These are phyloP conservation scores for Rhizopogon rudus DNA, from an alignment of 768 basidiomycete genomes.

Conservation along the genomic window DNA sequence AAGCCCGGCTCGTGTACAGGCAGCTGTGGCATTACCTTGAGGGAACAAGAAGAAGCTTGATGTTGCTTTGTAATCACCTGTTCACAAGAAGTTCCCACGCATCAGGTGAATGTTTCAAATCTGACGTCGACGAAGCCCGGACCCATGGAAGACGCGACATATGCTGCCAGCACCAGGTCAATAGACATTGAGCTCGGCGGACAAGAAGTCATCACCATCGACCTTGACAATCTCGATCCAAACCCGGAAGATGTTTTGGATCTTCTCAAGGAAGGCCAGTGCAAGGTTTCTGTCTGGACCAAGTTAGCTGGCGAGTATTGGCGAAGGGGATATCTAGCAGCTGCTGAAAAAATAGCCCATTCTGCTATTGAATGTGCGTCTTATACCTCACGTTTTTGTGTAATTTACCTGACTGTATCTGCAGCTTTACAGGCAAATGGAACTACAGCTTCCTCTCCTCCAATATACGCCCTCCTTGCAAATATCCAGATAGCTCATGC, in stretches of 20 bases:
- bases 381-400: neutral
- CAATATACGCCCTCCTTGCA: slow-evolving; percentile 78
- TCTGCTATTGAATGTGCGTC: slow-evolving; percentile 64
- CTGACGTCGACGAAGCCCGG: too few relatives aligned
- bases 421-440: slow-evolving; percentile 51
- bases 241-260: slow-evolving; percentile 73
- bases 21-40: too few relatives aligned
- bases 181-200: slow-evolving; percentile 77
- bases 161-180: slow-evolving; percentile 23
- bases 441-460: slow-evolving; percentile 49
- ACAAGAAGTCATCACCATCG: slow-evolving; percentile 85
- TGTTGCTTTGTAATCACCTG: too few relatives aligned
- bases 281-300: slow-evolving; percentile 73
- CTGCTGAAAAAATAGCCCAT: slow-evolving; percentile 71
- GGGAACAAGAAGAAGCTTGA: too few relatives aligned
- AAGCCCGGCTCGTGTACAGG: slow-evolving; percentile 76
- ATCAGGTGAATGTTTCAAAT: too few relatives aligned
- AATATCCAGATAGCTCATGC: slow-evolving; percentile 81
- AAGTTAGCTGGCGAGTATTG: slow-evolving; percentile 87
- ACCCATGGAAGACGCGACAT: slow-evolving; percentile 11
- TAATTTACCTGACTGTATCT: slow-evolving; percentile 1
- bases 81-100: too few relatives aligned
- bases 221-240: slow-evolving; percentile 82
- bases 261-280: slow-evolving; percentile 66
- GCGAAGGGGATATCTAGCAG: slow-evolving; percentile 67